These are phyloP conservation scores for Camellia oleifera DNA, from an alignment of 179 eudicot genomes.

Conservation along the genomic window DNA sequence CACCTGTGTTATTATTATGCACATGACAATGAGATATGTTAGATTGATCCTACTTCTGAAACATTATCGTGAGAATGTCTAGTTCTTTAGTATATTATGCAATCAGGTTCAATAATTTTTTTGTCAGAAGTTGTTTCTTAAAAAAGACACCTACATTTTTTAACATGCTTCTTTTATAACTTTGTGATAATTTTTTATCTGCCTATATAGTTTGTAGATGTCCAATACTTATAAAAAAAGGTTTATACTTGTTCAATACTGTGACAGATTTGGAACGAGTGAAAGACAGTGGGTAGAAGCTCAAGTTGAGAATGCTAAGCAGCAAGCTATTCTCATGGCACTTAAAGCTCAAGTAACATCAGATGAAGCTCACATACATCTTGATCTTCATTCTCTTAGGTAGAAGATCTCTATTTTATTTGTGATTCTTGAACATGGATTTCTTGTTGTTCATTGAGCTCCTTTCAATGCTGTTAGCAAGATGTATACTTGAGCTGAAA, in stretches of 20 bases:
- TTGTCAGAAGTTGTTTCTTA: constrained; percentile 2
- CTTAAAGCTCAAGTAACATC: constrained; percentile 92
- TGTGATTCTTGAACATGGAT: background rate
- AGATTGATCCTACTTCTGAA: background rate
- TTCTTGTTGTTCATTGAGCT: background rate
- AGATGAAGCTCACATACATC: constrained; percentile 99
- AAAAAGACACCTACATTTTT: constrained; percentile 1
- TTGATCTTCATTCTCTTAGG: constrained; percentile 96
- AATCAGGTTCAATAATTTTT: background rate
- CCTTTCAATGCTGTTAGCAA: background rate
- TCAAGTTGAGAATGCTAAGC: constrained; percentile 98
- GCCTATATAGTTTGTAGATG: background rate
- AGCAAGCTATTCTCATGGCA: constrained; percentile 82
- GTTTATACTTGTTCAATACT: background rate
- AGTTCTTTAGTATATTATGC: background rate
- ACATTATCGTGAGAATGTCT: constrained; percentile 9
- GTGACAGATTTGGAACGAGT: constrained; percentile 91
- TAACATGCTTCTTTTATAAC: background rate
- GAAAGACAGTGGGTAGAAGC: constrained; percentile 99
- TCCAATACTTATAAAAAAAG: background rate
- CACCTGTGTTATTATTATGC: background rate
- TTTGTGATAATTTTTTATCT: background rate
- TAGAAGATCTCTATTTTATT: constrained; percentile 19
- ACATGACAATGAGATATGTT: background rate
- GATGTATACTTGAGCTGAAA: background rate